A percentile compares a stretch with the other conserved stretches of the same genome.
phyloP scores from a whole-genome alignment of 202 grass and related monocot species.

The Dendrocalamus latiflorus region DNA sequence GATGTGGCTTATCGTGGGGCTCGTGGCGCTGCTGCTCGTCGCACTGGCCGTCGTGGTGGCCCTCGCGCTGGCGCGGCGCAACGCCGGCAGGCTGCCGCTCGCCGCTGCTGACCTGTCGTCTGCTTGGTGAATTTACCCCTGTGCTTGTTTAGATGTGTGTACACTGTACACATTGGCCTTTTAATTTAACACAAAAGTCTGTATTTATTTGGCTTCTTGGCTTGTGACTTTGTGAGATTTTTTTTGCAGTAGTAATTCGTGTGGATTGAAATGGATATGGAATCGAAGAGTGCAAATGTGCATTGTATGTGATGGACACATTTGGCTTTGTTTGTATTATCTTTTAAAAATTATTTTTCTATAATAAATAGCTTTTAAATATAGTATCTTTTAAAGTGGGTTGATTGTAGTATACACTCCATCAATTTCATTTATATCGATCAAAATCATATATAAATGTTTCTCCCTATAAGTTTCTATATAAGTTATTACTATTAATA shows the following conservation, averaged over 20 bases:
- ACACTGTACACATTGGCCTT: background rate
- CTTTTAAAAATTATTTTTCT: too few species aligned
- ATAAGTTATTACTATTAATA: too few species aligned
- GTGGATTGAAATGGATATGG: too few species aligned
- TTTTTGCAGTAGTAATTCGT: background rate
- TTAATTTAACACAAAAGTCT: background rate
- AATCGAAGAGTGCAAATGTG: too few species aligned
- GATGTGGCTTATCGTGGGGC: slow-evolving; percentile 29
- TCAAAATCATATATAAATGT: too few species aligned
- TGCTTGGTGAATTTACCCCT: background rate
- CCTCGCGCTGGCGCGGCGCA: slow-evolving; percentile 25
- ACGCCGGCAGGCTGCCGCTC: background rate
- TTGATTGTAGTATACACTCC: too few species aligned
- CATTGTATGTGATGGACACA: too few species aligned
- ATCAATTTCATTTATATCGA: too few species aligned
- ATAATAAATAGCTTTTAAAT: too few species aligned
- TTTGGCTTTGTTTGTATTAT: too few species aligned
- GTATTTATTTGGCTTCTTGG: background rate
- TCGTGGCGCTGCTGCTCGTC: slow-evolving; percentile 41
- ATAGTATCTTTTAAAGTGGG: too few species aligned
- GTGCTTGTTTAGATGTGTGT: background rate
- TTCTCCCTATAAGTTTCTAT: too few species aligned
- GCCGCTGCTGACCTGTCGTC: background rate
- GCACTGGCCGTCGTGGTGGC: slow-evolving; percentile 30
- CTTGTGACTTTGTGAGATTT: background rate